Conservation (phyloP, 2,329 filamentous ascomycete species). For the Venturiaceae sp. region DNA sequence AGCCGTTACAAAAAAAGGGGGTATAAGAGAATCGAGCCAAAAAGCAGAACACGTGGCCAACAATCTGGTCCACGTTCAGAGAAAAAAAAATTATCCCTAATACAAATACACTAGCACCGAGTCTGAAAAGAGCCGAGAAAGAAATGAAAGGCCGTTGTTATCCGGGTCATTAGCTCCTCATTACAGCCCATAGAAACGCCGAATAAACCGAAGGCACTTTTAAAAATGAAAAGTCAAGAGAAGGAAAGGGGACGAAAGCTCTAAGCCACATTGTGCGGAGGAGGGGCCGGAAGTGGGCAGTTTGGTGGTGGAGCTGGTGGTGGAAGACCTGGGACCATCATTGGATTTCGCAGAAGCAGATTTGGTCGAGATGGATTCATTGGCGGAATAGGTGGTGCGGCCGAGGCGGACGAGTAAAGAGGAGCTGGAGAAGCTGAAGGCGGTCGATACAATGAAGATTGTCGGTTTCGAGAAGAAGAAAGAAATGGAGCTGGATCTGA, state of each 20-base stretch:
- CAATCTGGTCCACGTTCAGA: not conserved
- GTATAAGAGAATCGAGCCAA: not conserved
- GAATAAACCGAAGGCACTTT: not conserved
- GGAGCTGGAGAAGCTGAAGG: not conserved
- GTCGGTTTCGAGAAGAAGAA: conserved; percentile 12
- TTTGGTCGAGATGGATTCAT: conserved; percentile 4
- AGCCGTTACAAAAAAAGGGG: not conserved
- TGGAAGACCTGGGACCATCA: conserved; percentile 22
- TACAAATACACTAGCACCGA: not conserved
- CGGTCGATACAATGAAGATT: not conserved
- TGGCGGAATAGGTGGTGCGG: conserved; percentile 14
- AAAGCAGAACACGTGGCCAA: not conserved
- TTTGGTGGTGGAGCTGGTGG: conserved; percentile 36
- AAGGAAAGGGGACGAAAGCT: not conserved
- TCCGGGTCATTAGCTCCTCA: not conserved
- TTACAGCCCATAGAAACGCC: not conserved
- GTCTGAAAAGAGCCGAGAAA: not conserved
- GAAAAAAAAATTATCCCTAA: too few relatives aligned
- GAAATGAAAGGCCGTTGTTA: not conserved
- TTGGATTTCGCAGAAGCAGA: conserved; percentile 20
- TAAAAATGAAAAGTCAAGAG: not conserved
- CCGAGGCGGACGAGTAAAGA: conserved; percentile 16
- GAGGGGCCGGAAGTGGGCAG: conserved; percentile 23
- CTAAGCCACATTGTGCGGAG: not conserved
- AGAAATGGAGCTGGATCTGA: conserved; percentile 33